phyloP scores from a whole-genome alignment of 2,329 filamentous ascomycete genomes.

The Talaromyces sp. region DNA sequence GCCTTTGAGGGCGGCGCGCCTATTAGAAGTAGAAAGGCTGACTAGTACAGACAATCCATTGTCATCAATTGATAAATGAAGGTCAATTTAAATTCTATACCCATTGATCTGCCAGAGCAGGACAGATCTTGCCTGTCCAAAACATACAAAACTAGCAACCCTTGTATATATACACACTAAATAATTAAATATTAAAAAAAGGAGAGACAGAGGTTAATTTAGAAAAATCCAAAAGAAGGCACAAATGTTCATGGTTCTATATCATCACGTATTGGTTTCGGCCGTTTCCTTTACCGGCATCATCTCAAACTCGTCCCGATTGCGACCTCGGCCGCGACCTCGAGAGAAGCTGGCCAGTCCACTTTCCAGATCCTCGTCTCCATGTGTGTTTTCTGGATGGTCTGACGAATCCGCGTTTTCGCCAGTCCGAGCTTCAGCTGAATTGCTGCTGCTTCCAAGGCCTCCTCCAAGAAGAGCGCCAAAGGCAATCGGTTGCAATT shows the following conservation, averaged over 20 bases:
- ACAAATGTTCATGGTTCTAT: neutral
- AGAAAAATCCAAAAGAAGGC: neutral
- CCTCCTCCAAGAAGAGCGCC: conserved; percentile 49
- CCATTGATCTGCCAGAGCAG: neutral
- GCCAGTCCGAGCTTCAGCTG: conserved; percentile 14
- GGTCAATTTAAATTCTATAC: neutral
- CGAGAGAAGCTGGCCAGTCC: conserved; percentile 23
- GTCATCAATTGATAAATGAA: neutral
- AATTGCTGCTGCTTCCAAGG: conserved; percentile 10
- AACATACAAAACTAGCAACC: neutral
- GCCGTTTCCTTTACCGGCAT: conserved; percentile 26
- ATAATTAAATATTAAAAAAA: neutral
- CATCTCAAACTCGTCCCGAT: conserved; percentile 32
- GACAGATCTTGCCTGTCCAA: neutral
- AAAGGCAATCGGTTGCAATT: conserved; percentile 83
- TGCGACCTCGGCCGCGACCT: conserved; percentile 27
- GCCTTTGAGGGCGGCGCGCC: too few relatives aligned
- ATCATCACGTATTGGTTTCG: conserved; percentile 26
- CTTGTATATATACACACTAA: neutral
- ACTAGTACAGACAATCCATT: too few relatives aligned
- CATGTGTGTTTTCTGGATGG: conserved; percentile 1
- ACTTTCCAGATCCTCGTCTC: conserved; percentile 14
- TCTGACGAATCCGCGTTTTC: conserved; percentile 6
- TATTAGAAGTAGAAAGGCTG: too few relatives aligned
- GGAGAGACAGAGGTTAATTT: neutral